A percentile compares a stretch with the other conserved stretches of the same genome.
phyloP scores from a whole-genome alignment of 2,329 filamentous ascomycete genomes.

The Dryadomyces quercus-mongolicae region DNA sequence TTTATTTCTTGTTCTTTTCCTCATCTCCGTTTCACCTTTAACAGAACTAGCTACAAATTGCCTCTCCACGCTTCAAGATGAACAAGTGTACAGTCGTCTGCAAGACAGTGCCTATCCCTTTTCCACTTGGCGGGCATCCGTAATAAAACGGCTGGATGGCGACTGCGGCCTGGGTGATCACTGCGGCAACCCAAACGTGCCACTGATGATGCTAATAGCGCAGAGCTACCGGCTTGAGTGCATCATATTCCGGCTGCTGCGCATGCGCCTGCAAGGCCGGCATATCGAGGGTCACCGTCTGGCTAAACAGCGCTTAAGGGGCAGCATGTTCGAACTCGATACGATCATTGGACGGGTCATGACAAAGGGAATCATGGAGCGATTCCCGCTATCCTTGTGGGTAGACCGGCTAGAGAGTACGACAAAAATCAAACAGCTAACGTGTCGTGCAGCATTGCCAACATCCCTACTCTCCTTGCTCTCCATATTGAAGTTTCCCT shows the following conservation, averaged over 20 bases:
- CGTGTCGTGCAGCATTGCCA: background rate
- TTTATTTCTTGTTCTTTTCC: background rate
- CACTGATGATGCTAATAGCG: background rate
- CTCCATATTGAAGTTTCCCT: background rate
- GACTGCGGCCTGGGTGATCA: too few species aligned
- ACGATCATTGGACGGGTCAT: background rate
- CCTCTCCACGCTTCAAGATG: background rate
- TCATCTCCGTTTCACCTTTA: background rate
- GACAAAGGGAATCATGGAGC: background rate
- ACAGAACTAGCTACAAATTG: background rate
- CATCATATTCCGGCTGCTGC: slow-evolving; percentile 1
- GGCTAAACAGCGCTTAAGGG: background rate
- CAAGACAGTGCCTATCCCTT: background rate
- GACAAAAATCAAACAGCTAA: too few species aligned
- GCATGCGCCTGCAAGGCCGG: background rate
- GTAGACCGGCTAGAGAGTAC: background rate
- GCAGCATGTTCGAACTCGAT: background rate
- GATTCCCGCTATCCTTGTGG: background rate
- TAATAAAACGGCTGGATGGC: background rate
- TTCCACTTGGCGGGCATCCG: background rate
- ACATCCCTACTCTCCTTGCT: background rate
- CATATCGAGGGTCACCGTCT: background rate
- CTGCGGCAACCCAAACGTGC: background rate
- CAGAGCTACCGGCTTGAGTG: slow-evolving; percentile 2
- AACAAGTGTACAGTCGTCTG: background rate